Conservation (phyloP, 139 green algal species). For the Chlorella sp. region DNA sequence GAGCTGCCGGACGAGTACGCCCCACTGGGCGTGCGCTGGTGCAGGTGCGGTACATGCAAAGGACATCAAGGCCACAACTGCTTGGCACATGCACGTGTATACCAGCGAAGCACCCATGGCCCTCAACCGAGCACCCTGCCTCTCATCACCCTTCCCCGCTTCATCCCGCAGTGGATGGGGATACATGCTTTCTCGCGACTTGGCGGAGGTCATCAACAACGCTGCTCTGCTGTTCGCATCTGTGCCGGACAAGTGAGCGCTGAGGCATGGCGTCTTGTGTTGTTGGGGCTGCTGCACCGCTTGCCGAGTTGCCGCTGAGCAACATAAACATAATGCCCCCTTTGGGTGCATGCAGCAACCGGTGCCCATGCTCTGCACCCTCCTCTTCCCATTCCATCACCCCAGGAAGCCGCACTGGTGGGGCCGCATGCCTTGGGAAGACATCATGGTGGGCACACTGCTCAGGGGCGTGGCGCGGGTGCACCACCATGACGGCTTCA, state of each 20-base stretch:
- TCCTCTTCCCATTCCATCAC: neutral
- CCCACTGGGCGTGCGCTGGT: slow-evolving; percentile 37
- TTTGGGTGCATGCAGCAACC: too few species aligned
- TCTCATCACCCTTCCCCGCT: neutral
- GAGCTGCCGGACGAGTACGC: slow-evolving; percentile 26
- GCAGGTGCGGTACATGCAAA: too few species aligned
- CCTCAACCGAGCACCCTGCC: neutral
- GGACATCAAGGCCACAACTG: too few species aligned
- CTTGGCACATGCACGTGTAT: too few species aligned
- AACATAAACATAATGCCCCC: too few species aligned
- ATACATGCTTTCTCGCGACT: slow-evolving; percentile 70
- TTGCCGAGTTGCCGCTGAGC: too few species aligned
- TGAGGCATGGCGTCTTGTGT: too few species aligned
- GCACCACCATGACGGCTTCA: slow-evolving; percentile 51
- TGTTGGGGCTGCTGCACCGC: too few species aligned
- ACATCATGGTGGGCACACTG: slow-evolving; percentile 52
- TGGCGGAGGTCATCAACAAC: slow-evolving; percentile 31
- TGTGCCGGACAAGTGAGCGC: slow-evolving; percentile 6
- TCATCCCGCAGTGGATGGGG: slow-evolving; percentile 52
- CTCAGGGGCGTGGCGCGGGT: neutral
- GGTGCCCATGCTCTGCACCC: too few species aligned
- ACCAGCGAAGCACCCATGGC: neutral
- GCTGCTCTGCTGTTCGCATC: slow-evolving; percentile 2
- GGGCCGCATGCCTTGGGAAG: slow-evolving; percentile 70
- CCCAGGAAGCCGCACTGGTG: slow-evolving; percentile 49